Evolutionary conservation across 1,284 basidiomycete genomes (phyloP).

Genomic region (Cystobasidium pallidum): DNA sequence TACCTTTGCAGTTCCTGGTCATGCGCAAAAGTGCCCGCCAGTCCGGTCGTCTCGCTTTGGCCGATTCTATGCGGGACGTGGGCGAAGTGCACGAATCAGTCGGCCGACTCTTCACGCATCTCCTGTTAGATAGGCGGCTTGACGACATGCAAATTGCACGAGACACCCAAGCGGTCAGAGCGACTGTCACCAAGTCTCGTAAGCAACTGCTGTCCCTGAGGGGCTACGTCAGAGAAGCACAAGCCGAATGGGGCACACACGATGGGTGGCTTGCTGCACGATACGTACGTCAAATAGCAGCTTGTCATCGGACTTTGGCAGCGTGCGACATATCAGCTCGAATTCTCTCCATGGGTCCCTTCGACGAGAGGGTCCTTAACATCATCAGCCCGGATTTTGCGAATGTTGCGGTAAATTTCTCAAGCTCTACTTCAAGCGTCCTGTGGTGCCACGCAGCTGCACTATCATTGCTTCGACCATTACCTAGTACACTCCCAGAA

Average conservation of each 20-base stretch:
- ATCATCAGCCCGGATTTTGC: conserved; percentile 28
- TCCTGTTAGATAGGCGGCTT: background rate
- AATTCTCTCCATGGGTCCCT: conserved; percentile 27
- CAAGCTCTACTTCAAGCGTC: conserved; percentile 15
- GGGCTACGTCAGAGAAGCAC: conserved; percentile 10
- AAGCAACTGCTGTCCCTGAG: conserved; percentile 9
- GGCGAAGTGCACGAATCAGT: conserved; percentile 15
- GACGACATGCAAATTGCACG: conserved; percentile 7
- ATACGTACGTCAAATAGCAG: conserved; percentile 25
- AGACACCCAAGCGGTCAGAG: background rate
- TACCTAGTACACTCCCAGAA: conserved; percentile 20
- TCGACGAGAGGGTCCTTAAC: conserved; percentile 11
- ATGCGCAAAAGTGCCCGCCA: conserved; percentile 20
- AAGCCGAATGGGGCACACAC: conserved; percentile 18
- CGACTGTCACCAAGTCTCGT: background rate
- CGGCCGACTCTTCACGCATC: conserved; percentile 24
- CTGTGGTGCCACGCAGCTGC: conserved; percentile 30
- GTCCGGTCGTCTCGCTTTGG: conserved; percentile 9
- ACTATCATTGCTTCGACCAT: conserved; percentile 9
- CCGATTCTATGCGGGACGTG: conserved; percentile 32
- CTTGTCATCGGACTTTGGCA: conserved; percentile 12
- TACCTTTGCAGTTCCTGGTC: conserved; percentile 27
- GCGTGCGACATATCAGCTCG: conserved; percentile 26
- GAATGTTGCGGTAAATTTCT: conserved; percentile 12
- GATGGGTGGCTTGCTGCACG: conserved; percentile 25